phyloP scores from a whole-genome alignment of 257 asterid genomes.

The Verbascum thapsus region DNA sequence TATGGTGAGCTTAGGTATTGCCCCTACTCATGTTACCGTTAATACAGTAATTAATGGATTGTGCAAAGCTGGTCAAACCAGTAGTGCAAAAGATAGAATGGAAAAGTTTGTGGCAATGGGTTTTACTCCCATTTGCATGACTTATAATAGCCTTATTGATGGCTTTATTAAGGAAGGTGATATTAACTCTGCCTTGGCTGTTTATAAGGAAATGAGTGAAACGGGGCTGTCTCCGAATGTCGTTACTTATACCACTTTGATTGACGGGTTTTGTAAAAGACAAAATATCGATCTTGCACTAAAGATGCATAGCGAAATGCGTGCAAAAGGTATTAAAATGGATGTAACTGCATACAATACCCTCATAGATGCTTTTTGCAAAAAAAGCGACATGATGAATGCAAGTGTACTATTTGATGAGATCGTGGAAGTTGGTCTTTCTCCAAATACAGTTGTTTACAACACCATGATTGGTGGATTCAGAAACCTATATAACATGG shows the following conservation, averaged over 20 bases:
- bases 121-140: constrained; percentile 50
- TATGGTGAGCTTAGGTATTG: constrained; percentile 56
- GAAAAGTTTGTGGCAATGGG: constrained; percentile 49
- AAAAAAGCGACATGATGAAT: constrained; percentile 63
- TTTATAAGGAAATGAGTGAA: constrained; percentile 60
- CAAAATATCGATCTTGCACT: constrained; percentile 51
- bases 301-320: constrained; percentile 62
- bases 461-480: constrained; percentile 81
- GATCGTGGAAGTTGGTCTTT: constrained; percentile 60
- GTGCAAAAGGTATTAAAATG: constrained; percentile 55
- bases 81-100: constrained; percentile 53
- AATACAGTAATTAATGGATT: constrained; percentile 61
- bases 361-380: constrained; percentile 75
- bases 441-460: constrained; percentile 62
- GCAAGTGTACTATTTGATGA: constrained; percentile 71
- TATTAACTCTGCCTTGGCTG: constrained; percentile 53
- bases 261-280: constrained; percentile 65
- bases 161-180: constrained; percentile 74
- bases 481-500: constrained; percentile 60
- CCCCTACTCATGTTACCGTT: constrained; percentile 60
- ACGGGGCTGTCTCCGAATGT: constrained; percentile 54
- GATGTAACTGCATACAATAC: constrained; percentile 65
- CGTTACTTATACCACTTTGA: constrained; percentile 70
- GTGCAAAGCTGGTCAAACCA: constrained; percentile 61
- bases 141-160: constrained; percentile 70